A percentile compares a stretch with the other conserved stretches of the same genome.
phyloP scores from a whole-genome alignment of 306 rosid species.

The Castanea sativa region DNA sequence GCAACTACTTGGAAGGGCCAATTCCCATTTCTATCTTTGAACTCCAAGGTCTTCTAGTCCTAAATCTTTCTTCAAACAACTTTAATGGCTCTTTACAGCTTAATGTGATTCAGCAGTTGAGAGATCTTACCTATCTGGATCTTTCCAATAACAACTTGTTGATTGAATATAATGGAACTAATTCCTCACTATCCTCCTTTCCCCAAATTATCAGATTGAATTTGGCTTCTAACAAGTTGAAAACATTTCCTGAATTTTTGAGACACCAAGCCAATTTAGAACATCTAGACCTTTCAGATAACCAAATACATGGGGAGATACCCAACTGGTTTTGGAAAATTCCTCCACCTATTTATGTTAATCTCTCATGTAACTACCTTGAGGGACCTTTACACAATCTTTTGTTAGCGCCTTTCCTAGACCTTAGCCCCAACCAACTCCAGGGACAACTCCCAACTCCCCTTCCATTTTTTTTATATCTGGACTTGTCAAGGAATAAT shows the following conservation, averaged over 20 bases:
- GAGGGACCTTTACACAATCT: not conserved
- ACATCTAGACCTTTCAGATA: constrained; percentile 40
- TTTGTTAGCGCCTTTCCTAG: not conserved
- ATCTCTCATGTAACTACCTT: not conserved
- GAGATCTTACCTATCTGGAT: constrained; percentile 25
- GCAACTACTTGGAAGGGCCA: not conserved
- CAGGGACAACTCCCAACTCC: not conserved
- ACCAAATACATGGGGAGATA: constrained; percentile 31
- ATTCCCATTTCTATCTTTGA: not conserved
- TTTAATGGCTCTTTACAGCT: not conserved
- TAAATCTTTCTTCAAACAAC: constrained; percentile 6
- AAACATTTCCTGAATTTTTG: constrained; percentile 33
- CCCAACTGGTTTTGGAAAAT: constrained; percentile 53
- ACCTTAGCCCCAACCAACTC: constrained; percentile 19
- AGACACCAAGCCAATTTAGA: not conserved
- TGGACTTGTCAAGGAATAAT: constrained; percentile 20
- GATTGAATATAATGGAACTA: not conserved
- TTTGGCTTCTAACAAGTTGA: constrained; percentile 37
- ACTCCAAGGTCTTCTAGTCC: not conserved
- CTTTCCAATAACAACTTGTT: constrained; percentile 40
- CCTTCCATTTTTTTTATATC: fast-evolving
- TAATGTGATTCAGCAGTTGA: not conserved
- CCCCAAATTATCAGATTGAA: not conserved
- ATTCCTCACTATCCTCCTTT: not conserved
- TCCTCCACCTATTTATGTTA: fast-evolving